Percentiles rank a stretch among this genome's conserved stretches.
phyloP scores from a whole-genome alignment of 164 flowering plant genomes.

The Platanus orientalis region DNA sequence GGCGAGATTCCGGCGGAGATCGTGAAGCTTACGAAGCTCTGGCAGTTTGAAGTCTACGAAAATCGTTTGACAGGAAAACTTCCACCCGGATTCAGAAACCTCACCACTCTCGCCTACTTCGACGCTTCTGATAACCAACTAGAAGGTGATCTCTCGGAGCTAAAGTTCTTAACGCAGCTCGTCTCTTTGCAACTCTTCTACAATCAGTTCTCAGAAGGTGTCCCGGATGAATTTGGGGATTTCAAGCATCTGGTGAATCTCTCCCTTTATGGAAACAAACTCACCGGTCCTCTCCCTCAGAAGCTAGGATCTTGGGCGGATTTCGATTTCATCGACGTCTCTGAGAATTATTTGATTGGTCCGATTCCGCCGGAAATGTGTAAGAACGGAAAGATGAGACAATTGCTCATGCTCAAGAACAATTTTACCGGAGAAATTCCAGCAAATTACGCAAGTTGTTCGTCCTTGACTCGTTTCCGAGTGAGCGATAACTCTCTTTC shows the following conservation, averaged over 20 bases:
- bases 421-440: constrained; percentile 66
- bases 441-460: constrained; percentile 37
- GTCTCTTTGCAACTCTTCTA: constrained; percentile 42
- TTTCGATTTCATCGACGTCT: constrained; percentile 70
- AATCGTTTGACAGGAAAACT: constrained; percentile 55
- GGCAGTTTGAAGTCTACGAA: constrained; percentile 71
- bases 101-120: constrained; percentile 38
- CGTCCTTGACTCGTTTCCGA: constrained; percentile 33
- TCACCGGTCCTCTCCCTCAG: constrained; percentile 65
- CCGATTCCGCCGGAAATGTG: constrained; percentile 93
- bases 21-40: constrained; percentile 48
- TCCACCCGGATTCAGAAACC: constrained; percentile 59
- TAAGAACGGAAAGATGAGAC: constrained; percentile 59
- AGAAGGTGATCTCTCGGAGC: constrained; percentile 46
- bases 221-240: constrained; percentile 61
- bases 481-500: constrained; percentile 44
- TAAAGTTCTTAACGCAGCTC: constrained; percentile 33
- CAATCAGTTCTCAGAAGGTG: constrained; percentile 44
- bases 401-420: constrained; percentile 59
- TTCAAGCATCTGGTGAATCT: constrained; percentile 54
- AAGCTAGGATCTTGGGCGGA: constrained; percentile 79
- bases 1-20: constrained; percentile 67
- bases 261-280: constrained; percentile 60
- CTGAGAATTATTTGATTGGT: constrained; percentile 69
- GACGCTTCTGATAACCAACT: constrained; percentile 49